Conservation (phyloP, 352 stramenopile species). For the Phytophthora macrochlamydospora region DNA sequence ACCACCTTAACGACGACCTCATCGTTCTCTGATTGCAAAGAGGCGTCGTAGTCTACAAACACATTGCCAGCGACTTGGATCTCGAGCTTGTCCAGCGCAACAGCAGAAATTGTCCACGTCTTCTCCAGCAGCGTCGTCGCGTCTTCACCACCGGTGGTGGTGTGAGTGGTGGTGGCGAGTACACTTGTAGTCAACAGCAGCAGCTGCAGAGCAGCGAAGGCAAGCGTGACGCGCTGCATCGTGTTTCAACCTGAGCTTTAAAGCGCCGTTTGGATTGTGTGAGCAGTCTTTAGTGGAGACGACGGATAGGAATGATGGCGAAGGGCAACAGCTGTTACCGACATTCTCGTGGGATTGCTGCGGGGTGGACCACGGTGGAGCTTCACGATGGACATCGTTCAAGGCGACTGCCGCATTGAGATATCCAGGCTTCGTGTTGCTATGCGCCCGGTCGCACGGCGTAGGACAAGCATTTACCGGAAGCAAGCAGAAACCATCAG, state of each 20-base stretch:
- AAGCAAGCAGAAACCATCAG: neutral
- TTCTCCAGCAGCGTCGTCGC: conserved; percentile 21
- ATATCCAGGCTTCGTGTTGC: neutral
- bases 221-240: conserved; percentile 10
- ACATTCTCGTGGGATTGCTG: conserved; percentile 9
- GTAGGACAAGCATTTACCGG: neutral
- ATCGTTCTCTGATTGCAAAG: conserved; percentile 13
- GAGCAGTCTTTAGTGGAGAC: neutral
- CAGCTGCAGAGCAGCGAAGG: neutral
- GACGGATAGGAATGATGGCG: conserved; percentile 1
- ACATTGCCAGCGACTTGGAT: conserved; percentile 40
- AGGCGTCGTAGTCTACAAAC: conserved; percentile 44
- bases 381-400: neutral
- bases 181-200: conserved; percentile 4
- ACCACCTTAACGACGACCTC: conserved; percentile 32
- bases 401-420: neutral
- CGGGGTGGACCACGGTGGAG: neutral
- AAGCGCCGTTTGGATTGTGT: conserved; percentile 13
- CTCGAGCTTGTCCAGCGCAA: conserved; percentile 27
- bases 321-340: neutral
- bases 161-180: conserved; percentile 12
- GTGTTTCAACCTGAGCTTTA: conserved; percentile 9
- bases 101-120: conserved; percentile 39
- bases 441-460: neutral
- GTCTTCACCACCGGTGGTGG: neutral